Evolutionary conservation across 768 basidiomycete species (phyloP).

Genomic region (Lactarius quietus): DNA sequence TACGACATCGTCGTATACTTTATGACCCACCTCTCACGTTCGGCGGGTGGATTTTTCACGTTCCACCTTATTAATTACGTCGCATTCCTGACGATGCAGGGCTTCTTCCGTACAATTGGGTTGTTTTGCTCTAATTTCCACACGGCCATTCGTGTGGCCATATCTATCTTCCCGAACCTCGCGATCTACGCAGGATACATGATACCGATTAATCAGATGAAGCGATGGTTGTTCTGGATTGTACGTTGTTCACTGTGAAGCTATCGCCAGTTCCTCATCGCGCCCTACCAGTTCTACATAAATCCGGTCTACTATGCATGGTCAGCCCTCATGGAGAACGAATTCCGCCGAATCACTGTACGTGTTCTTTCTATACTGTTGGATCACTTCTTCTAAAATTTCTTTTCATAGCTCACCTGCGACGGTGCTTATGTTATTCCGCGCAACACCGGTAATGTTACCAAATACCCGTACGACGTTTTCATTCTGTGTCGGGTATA

Average conservation of each 20-base stretch:
- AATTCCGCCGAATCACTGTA: conserved; percentile 60
- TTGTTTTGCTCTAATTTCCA: conserved; percentile 52
- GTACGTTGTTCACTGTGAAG: conserved; percentile 38
- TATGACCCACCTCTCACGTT: conserved; percentile 49
- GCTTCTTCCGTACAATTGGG: conserved; percentile 79
- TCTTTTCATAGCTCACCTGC: conserved; percentile 47
- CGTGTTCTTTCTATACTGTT: conserved; percentile 34
- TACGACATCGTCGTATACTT: conserved; percentile 71
- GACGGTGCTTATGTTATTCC: conserved; percentile 66
- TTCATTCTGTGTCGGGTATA: neutral
- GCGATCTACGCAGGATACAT: conserved; percentile 71
- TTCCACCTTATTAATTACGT: conserved; percentile 64
- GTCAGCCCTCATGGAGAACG: conserved; percentile 80
- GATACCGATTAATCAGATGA: conserved; percentile 65
- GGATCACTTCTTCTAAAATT: neutral
- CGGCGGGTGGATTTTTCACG: conserved; percentile 48
- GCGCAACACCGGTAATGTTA: conserved; percentile 51
- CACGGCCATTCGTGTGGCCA: conserved; percentile 44
- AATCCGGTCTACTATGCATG: conserved; percentile 61
- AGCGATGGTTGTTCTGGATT: conserved; percentile 87
- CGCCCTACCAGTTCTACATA: conserved; percentile 64
- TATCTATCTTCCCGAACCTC: conserved; percentile 61
- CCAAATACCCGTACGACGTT: conserved; percentile 57
- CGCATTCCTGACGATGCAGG: conserved; percentile 72
- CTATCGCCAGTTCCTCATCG: conserved; percentile 24